Evolutionary conservation across 2,329 filamentous ascomycete species (phyloP), one percentile per base, ranked within the genome.

Genomic region (Aspergillus proliferans): DNA sequence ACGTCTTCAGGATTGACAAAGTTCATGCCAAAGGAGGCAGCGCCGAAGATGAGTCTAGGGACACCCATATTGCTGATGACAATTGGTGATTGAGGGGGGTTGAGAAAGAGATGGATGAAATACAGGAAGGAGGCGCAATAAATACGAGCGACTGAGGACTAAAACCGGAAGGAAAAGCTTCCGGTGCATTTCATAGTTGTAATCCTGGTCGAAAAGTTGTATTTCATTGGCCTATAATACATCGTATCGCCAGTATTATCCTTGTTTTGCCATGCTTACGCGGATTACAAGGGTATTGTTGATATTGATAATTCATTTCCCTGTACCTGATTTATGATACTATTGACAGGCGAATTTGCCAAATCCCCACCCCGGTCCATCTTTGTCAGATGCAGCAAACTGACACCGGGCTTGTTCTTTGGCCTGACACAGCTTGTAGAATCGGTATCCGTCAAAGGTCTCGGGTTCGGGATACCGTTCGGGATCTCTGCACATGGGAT

Each of bases 1-100:
- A 42, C 40, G n/a, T 22, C 12, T 26, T 42, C 21, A 42, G 12
- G 18, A 42, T 26, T 7, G 19, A 42, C 40, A 22, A 42, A 42
- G 21, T 26, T 26, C 40, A 42, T 42, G 10, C 40, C 40, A 42
- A 42, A 42, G 19, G 40, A 42, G 4, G 40, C 40, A 26, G 40
- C 40, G 40, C 40, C 40, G 40, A 42, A 42, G 21, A 42, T 42
- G 40, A 42, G 40, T 21, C 4, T 26, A 42, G 40, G 40, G 8
- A 10, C 19, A 42, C 40, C 40, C 40, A 42, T 42, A n/a, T 22
- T 42, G 21, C 40, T 42, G 21, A 26, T 42, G 40, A 42, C 21
- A 38, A 10, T 18, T 42, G 19, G 40, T 26, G 18, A 59, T 53
- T 54, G 50, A 45, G 2, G 38, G 18, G 40, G 14, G 40, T 42